Conservation (phyloP, 352 stramenopile species). For the Pythium diclinum region DNA sequence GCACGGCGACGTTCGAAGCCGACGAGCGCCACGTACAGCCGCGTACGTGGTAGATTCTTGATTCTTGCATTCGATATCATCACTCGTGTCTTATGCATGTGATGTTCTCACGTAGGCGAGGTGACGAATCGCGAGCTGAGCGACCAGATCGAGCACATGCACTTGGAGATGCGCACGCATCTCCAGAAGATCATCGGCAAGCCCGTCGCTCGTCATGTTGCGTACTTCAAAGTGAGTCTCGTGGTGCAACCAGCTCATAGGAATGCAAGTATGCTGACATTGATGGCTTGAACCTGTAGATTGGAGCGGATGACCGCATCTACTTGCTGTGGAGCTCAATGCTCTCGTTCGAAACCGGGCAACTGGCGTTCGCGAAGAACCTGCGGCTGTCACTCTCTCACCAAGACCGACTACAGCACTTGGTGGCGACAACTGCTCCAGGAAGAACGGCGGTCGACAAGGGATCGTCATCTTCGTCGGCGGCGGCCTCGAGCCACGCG, state of each 20-base stretch:
- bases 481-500: background rate
- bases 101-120: slow-evolving; percentile 32
- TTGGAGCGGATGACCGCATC: slow-evolving; percentile 54
- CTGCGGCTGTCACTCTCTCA: slow-evolving; percentile 37
- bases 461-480: background rate
- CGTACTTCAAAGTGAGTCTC: slow-evolving; percentile 61
- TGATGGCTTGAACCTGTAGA: slow-evolving; percentile 23
- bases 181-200: slow-evolving; percentile 63
- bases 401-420: slow-evolving; percentile 22
- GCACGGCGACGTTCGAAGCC: slow-evolving; percentile 62
- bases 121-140: slow-evolving; percentile 47
- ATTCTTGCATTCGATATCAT: no score
- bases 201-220: slow-evolving; percentile 49
- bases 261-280: slow-evolving; percentile 2
- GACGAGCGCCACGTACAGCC: slow-evolving; percentile 41
- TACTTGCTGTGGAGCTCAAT: slow-evolving; percentile 73
- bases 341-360: slow-evolving; percentile 53
- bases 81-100: no score
- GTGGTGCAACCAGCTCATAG: background rate
- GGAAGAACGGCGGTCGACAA: background rate
- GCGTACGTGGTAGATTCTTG: slow-evolving; percentile 26
- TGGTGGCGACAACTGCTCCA: slow-evolving; percentile 6
- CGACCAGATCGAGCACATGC: slow-evolving; percentile 49
- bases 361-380: slow-evolving; percentile 44
- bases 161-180: slow-evolving; percentile 53